These are phyloP conservation scores for Fusarium foetens DNA, from an alignment of 2,329 filamentous ascomycete genomes.

Conservation along the genomic window DNA sequence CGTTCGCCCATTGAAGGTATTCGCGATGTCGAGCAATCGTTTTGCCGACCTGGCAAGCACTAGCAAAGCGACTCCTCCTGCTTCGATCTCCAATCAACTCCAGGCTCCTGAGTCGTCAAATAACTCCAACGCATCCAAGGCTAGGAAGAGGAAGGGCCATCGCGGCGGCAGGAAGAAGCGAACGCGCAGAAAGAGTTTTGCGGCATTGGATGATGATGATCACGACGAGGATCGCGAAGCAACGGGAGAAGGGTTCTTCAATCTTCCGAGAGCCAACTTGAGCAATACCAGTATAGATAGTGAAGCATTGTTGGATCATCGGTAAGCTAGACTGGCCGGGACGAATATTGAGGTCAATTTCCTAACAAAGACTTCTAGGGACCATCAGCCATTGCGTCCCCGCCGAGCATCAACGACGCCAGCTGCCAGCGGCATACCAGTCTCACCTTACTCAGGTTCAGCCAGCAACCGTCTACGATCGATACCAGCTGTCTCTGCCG, in stretches of 20 bases:
- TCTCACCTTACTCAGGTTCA: slow-evolving; percentile 45
- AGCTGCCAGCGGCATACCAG: slow-evolving; percentile 46
- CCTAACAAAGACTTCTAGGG: slow-evolving; percentile 50
- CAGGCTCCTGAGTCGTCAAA: slow-evolving; percentile 31
- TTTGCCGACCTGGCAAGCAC: slow-evolving; percentile 43
- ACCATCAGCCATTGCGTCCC: slow-evolving; percentile 70
- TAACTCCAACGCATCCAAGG: slow-evolving; percentile 32
- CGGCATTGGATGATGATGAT: slow-evolving; percentile 67
- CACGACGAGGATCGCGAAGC: slow-evolving; percentile 52
- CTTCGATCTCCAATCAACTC: slow-evolving; percentile 18
- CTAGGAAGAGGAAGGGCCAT: slow-evolving; percentile 76
- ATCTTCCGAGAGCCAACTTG: slow-evolving; percentile 64
- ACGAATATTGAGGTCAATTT: neutral
- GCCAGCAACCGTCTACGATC: slow-evolving; percentile 51
- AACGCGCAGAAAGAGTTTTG: slow-evolving; percentile 82
- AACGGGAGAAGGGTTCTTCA: slow-evolving; percentile 59
- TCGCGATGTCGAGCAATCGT: slow-evolving; percentile 48
- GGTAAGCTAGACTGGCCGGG: slow-evolving; percentile 58
- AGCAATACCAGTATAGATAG: slow-evolving; percentile 92
- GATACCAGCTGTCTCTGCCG: slow-evolving; percentile 51
- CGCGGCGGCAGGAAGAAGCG: slow-evolving; percentile 82
- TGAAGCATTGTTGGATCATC: slow-evolving; percentile 86
- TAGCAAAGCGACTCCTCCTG: slow-evolving; percentile 20
- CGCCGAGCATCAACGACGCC: slow-evolving; percentile 67
- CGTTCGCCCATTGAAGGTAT: neutral